phyloP scores from a whole-genome alignment of 2,329 filamentous ascomycete species.

The Alternaria triticimaculans region DNA sequence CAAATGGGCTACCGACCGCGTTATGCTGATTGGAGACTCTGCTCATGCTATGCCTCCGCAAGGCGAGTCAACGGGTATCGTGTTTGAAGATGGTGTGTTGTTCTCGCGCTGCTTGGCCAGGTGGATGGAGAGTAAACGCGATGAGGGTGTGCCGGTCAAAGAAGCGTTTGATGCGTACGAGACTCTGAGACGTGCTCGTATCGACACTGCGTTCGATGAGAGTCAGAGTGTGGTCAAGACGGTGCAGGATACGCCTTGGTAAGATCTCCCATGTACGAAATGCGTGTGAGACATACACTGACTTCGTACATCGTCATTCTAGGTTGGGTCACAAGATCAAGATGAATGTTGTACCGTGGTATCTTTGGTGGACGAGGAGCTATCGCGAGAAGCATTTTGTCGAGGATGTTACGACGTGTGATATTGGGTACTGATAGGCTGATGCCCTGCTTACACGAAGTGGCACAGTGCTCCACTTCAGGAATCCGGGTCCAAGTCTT shows the following conservation, averaged over 20 bases:
- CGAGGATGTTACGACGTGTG: constrained; percentile 53
- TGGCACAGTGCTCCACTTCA: neutral
- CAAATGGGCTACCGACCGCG: constrained; percentile 54
- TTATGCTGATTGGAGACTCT: constrained; percentile 55
- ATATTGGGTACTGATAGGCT: constrained; percentile 45
- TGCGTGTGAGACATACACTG: neutral
- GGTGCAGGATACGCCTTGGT: constrained; percentile 53
- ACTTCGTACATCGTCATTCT: neutral
- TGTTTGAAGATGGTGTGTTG: constrained; percentile 61
- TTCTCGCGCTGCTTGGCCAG: constrained; percentile 53
- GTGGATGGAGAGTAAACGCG: constrained; percentile 50
- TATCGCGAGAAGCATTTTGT: constrained; percentile 54
- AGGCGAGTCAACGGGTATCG: constrained; percentile 59
- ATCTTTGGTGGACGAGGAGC: constrained; percentile 53
- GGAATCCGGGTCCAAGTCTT: neutral
- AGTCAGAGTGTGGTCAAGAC: constrained; percentile 55
- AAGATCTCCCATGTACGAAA: neutral
- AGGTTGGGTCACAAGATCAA: constrained; percentile 53
- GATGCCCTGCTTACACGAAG: neutral
- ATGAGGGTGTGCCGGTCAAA: constrained; percentile 44
- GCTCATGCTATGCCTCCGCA: constrained; percentile 61
- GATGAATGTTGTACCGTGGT: constrained; percentile 56
- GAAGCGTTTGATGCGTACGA: constrained; percentile 58
- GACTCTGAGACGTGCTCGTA: constrained; percentile 52
- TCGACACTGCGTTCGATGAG: constrained; percentile 56